phyloP scores from a whole-genome alignment of 2,329 filamentous ascomycete species.

The Arthrocladium fulminans region DNA sequence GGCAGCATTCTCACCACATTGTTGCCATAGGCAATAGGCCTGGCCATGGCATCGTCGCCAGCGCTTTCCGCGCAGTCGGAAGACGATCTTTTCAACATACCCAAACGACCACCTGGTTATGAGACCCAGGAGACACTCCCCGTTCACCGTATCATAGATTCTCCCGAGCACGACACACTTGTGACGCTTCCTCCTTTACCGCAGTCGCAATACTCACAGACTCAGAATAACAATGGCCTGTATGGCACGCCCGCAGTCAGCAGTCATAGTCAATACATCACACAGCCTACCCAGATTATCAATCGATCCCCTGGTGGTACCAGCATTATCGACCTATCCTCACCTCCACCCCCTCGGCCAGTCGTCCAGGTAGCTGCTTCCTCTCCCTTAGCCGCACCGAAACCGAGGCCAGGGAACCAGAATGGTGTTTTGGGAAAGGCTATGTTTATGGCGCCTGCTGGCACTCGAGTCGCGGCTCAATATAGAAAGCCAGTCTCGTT shows the following conservation, averaged over 20 bases:
- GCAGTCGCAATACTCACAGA: neutral
- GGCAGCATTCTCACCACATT: neutral
- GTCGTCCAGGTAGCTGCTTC: constrained; percentile 79
- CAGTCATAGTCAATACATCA: constrained; percentile 26
- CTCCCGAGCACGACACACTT: constrained; percentile 7
- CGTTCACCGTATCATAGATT: constrained; percentile 9
- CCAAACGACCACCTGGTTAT: constrained; percentile 10
- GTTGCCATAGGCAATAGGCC: neutral
- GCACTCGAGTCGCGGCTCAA: constrained; percentile 43
- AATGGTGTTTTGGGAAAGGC: constrained; percentile 46
- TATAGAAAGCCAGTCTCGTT: constrained; percentile 48
- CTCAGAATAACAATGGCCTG: neutral
- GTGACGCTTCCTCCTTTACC: constrained; percentile 10
- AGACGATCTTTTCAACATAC: constrained; percentile 18
- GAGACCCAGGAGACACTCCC: constrained; percentile 20
- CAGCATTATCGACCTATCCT: constrained; percentile 13
- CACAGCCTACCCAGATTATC: constrained; percentile 55
- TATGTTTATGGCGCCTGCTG: constrained; percentile 59
- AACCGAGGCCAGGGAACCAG: constrained; percentile 23
- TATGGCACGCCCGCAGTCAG: neutral
- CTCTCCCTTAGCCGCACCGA: constrained; percentile 56
- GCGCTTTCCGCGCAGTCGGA: constrained; percentile 13
- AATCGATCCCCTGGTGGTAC: constrained; percentile 26
- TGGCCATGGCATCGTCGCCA: neutral
- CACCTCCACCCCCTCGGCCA: constrained; percentile 27